Conservation (phyloP, 208 protist species). For the Vickermania spadyakhi region DNA sequence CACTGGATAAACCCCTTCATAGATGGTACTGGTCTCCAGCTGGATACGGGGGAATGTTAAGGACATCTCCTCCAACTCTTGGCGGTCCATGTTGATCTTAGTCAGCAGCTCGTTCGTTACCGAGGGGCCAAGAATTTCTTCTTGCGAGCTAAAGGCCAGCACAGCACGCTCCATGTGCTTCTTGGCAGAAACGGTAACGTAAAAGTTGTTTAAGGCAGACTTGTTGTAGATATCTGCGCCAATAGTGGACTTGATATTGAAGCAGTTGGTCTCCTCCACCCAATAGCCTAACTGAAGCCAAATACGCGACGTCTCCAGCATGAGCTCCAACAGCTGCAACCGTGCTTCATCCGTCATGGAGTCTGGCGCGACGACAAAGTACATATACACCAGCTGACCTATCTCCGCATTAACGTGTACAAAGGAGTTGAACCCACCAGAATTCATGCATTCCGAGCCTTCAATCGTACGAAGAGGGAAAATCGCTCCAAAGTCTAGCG, state of each 20-base stretch:
- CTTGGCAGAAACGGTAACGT: constrained; percentile 82
- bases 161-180: constrained; percentile 56
- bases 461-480: constrained; percentile 73
- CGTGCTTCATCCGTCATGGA: constrained; percentile 42
- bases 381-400: constrained; percentile 66
- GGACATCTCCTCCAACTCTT: constrained; percentile 52
- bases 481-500: constrained; percentile 55
- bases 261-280: constrained; percentile 57
- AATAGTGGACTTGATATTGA: constrained; percentile 79
- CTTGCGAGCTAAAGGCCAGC: constrained; percentile 36
- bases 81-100: constrained; percentile 44
- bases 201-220: constrained; percentile 77
- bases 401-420: constrained; percentile 80
- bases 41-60: not conserved
- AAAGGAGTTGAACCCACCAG: constrained; percentile 41
- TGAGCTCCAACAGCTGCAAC: constrained; percentile 66
- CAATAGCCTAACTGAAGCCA: constrained; percentile 83
- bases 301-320: constrained; percentile 80
- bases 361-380: constrained; percentile 38
- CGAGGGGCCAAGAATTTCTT: constrained; percentile 29
- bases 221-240: constrained; percentile 81
- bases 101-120: constrained; percentile 34
- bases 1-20: constrained; percentile 64
- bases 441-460: constrained; percentile 32
- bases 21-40: not conserved